Evolutionary conservation across 495 filamentous ascomycete species (phyloP), one percentile per base, ranked within the genome.

Genomic region (Penicillium alfredii): DNA sequence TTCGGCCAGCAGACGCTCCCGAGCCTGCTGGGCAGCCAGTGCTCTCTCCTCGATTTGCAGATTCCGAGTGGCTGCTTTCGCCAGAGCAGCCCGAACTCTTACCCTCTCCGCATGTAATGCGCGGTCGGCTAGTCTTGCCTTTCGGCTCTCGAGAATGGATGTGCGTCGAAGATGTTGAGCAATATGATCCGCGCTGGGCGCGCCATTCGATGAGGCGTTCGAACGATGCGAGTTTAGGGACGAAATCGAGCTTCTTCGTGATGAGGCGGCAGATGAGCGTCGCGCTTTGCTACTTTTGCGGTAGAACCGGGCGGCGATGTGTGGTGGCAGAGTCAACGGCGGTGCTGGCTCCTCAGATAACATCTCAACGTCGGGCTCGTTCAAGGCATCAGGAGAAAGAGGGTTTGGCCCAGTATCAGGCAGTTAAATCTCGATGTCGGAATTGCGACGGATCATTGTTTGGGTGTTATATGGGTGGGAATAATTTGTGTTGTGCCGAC

Each of bases 81-180:
- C 83, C 35, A 86, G 60, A n/a, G 86, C 87, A 28, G 86, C 92
- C 36, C 84, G 82, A 35, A 92, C 66, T 38, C 92, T 85, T n/a
- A 98, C 92, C 66, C 94, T 89, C 58, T 98, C 92, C 30, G 88
- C 92, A 65, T 98, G 88, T 27, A 87, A 86, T 8, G 90, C 93
- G 27, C 90, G 78, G 57, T 94, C 92, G 35, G 93, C 92, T 16
- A 97, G 75, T 30, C 89, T 80, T 5, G 88, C 92, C 58, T 94
- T 96, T 25, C 92, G 85, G 50, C 76, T 85, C 59, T 98, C 90
- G 38, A 97, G 73, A 35, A 98, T 94, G 15, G 87, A 90, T 6
- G 85, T 82, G 30, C 89, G 85, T 19, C 89, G 87, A 23, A 96
- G 74, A 52, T 96, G 86, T 53, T 94, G 88, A 20, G 86, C 88